These are phyloP conservation scores for Collariella sp. DNA, from an alignment of 495 filamentous ascomycete species.

Conservation along the genomic window DNA sequence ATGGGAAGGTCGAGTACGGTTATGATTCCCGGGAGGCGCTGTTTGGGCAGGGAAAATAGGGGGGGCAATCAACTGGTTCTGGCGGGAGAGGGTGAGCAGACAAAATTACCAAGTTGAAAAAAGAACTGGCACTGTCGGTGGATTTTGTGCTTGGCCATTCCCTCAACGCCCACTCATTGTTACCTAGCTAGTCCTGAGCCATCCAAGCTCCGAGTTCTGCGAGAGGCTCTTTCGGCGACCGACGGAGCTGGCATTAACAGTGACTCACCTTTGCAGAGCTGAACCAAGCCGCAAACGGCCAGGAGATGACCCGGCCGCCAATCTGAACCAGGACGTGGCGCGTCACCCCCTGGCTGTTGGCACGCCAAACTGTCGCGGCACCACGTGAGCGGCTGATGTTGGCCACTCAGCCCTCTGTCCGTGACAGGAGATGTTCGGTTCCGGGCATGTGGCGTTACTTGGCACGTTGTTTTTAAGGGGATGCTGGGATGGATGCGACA, in stretches of 20 bases:
- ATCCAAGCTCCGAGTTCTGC: too few species aligned
- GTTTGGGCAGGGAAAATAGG: constrained; percentile 42
- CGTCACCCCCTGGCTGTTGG: not conserved
- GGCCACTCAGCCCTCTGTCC: not conserved
- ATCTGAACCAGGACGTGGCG: not conserved
- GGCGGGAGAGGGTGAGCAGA: too few species aligned
- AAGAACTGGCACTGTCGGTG: too few species aligned
- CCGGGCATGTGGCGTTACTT: not conserved
- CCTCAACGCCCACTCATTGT: too few species aligned
- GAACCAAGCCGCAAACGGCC: too few species aligned
- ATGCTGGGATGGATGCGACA: not conserved
- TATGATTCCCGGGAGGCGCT: constrained; percentile 64
- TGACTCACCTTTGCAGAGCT: too few species aligned
- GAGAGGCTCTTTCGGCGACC: too few species aligned
- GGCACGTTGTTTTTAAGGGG: not conserved
- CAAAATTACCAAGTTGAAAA: too few species aligned
- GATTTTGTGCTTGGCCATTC: too few species aligned
- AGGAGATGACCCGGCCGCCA: not conserved
- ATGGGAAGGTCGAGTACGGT: constrained; percentile 62
- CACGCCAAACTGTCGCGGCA: constrained; percentile 7
- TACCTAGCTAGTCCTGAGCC: too few species aligned
- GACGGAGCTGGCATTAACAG: too few species aligned
- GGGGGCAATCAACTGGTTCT: not conserved
- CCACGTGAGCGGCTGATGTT: not conserved
- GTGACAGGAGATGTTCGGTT: not conserved